Evolutionary conservation across 129 eudicot species (phyloP).

Genomic region (Artemisia annua): DNA sequence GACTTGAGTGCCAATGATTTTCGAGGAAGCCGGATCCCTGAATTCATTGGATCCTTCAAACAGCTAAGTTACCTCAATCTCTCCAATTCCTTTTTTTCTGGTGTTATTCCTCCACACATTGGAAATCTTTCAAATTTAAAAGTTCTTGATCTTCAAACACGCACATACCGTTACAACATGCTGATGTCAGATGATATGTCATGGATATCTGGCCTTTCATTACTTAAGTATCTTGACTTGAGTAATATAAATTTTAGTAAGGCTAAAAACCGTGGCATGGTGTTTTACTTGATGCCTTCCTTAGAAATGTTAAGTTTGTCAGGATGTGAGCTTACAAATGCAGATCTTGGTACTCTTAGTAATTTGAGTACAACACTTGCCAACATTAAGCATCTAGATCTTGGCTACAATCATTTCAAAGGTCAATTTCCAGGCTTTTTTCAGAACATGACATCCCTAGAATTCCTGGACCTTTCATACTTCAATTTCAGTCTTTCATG

Average conservation of each 20-base stretch:
- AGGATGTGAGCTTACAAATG: neutral
- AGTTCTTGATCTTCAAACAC: conserved; percentile 24
- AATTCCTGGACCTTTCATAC: too few relatives aligned
- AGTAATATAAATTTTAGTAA: neutral
- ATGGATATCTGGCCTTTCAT: neutral
- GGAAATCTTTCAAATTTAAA: neutral
- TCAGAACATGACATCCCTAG: too few relatives aligned
- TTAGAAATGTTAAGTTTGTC: neutral
- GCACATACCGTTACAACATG: neutral
- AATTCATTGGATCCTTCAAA: conserved; percentile 21
- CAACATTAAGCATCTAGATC: too few relatives aligned
- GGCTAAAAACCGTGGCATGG: neutral
- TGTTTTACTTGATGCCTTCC: neutral
- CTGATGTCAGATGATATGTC: neutral
- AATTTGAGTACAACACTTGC: too few relatives aligned
- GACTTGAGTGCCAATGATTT: conserved; percentile 20
- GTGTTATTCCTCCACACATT: conserved; percentile 17
- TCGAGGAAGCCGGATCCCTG: neutral
- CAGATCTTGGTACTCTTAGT: neutral
- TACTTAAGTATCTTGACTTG: neutral
- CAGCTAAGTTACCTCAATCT: conserved; percentile 22
- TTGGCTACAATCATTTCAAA: too few relatives aligned
- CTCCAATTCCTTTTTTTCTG: neutral
- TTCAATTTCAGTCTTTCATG: too few relatives aligned
- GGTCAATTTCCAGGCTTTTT: too few relatives aligned